Base-by-base conservation (phyloP, 1,284 basidiomycete species). In the Rhodotorula sp. region DNA sequence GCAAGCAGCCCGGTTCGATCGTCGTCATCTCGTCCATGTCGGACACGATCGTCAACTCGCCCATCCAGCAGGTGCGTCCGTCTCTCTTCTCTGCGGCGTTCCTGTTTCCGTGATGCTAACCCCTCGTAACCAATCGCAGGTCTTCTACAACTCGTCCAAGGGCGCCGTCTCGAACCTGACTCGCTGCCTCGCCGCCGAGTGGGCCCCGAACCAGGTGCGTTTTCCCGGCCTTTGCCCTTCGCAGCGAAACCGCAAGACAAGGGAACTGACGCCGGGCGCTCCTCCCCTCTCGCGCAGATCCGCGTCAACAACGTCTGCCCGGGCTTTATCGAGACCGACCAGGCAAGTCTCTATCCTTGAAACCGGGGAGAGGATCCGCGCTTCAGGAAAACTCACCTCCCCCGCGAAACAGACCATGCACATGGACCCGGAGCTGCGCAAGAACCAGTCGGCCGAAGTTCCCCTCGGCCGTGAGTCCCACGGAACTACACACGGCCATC, bases 101-200 rank as follows among this genome's bases (percentile, higher is more conserved):
- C 34, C 34, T 34, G 4, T 34, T 34, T 7, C 34, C 34, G 34
- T 34, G 34, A 34, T 34, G 34, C 34, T 34, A 7, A 34, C 34
- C 34, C 34, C 7, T 7, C 5, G 3, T 12, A 18, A 2, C 1
- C 18, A 6, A 10, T 3, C 15, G 28, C 73, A 74, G 72, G 64
- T 47, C 67, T 68, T 74, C 71, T 69, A 76, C 66, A 88, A 79
- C 77, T 77, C 76, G 48, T 78, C 75, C 67, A 79, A 80, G 77
- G 79, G 77, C 48, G 87, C 87, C 3, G 87, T 86, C 0, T 85
- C 85, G 23, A 85, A 85, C 69, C 81, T 88, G 15, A 80, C 82
- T 2, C 87, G 85, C 76, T 86, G 84, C 8, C 82, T 89, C 7
- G 88, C 88, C 3, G 83, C 86, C 0, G 88, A 89, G 78, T 88